Conservation (phyloP, 306 rosid genomes). For the Cucurbita maxima region DNA sequence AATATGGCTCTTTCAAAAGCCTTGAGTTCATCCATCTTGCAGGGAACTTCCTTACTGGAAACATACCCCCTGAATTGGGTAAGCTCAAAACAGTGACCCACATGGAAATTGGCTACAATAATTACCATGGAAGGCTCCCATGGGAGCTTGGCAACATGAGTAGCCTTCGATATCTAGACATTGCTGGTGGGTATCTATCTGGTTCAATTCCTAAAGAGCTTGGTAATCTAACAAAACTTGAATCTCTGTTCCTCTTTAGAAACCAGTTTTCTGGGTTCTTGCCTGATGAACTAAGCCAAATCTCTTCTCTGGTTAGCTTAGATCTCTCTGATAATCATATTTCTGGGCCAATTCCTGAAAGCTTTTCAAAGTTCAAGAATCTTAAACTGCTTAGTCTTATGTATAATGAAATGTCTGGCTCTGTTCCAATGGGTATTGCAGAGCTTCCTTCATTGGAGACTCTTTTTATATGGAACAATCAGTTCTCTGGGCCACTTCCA, state of each 20-base stretch:
- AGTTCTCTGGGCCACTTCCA: conserved; percentile 60
- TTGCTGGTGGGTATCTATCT: conserved; percentile 73
- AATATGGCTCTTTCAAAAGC: conserved; percentile 60
- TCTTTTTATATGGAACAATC: conserved; percentile 73
- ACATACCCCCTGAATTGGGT: conserved; percentile 61
- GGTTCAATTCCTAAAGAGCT: conserved; percentile 59
- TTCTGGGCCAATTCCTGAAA: conserved; percentile 68
- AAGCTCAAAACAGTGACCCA: conserved; percentile 72
- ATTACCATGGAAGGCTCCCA: conserved; percentile 50
- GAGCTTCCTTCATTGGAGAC: conserved; percentile 75
- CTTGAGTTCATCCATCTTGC: conserved; percentile 79
- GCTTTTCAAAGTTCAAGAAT: conserved; percentile 50
- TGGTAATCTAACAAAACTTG: conserved; percentile 53
- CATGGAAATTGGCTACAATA: conserved; percentile 85
- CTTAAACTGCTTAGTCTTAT: conserved; percentile 61
- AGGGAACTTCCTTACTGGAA: conserved; percentile 65
- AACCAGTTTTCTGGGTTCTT: conserved; percentile 55
- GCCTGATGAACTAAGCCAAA: conserved; percentile 53
- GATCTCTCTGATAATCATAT: conserved; percentile 80
- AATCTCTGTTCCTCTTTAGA: conserved; percentile 64
- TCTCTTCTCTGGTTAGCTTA: conserved; percentile 31
- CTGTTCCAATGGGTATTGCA: conserved; percentile 53
- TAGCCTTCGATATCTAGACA: conserved; percentile 68
- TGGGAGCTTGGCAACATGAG: conserved; percentile 66
- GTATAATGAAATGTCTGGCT: conserved; percentile 75